These are phyloP conservation scores for Aspergillus sp. DNA, from an alignment of 2,329 filamentous ascomycete species.

Conservation along the genomic window DNA sequence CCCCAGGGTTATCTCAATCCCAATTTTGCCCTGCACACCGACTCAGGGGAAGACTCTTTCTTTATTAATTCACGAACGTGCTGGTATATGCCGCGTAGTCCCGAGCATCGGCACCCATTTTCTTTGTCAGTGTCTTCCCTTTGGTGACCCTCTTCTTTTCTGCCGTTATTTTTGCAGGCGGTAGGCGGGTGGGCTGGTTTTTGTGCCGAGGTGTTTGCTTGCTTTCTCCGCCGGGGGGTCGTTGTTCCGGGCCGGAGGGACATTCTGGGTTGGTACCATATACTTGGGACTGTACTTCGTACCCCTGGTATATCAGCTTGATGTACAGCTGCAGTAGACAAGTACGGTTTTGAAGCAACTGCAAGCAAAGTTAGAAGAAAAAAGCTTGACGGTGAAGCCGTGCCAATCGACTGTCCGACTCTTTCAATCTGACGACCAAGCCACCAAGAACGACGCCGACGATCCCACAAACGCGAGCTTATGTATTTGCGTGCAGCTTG, in stretches of 20 bases:
- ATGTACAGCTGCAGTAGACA: too few species aligned
- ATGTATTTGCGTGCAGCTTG: too few species aligned
- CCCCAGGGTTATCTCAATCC: not conserved
- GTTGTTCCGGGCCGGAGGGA: not conserved
- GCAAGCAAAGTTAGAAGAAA: too few species aligned
- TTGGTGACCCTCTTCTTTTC: not conserved
- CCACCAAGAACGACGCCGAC: too few species aligned
- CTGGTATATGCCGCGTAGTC: slow-evolving; percentile 41
- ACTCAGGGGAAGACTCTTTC: not conserved
- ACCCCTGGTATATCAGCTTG: too few species aligned
- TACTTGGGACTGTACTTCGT: too few species aligned
- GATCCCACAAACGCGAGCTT: too few species aligned
- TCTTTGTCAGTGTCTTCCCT: not conserved
- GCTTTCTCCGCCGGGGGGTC: not conserved
- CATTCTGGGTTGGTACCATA: not conserved
- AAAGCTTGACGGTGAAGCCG: too few species aligned
- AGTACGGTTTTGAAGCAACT: too few species aligned
- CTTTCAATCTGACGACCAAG: too few species aligned
- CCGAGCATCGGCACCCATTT: slow-evolving; percentile 23
- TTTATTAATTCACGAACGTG: slow-evolving; percentile 15
- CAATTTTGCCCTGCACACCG: not conserved
- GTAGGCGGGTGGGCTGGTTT: slow-evolving; percentile 2
- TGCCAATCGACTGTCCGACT: too few species aligned
- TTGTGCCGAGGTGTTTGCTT: slow-evolving; percentile 11
- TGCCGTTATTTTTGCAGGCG: slow-evolving; percentile 1